Evolutionary conservation across 768 basidiomycete genomes (phyloP).

Genomic region (Inosperma sp.): DNA sequence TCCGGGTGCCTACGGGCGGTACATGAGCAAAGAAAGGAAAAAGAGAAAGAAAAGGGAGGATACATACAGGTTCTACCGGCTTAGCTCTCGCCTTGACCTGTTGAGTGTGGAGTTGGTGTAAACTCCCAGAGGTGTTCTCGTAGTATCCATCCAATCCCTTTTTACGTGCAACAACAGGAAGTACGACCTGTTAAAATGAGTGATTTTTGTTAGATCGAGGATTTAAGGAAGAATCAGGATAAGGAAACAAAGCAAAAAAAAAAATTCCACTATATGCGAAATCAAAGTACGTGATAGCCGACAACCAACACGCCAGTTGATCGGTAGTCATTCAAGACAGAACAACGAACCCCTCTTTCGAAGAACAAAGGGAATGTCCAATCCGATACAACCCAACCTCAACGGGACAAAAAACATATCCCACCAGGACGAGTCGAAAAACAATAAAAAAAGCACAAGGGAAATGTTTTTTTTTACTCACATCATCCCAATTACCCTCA

Average conservation of each 20-base stretch:
- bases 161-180: constrained; percentile 82
- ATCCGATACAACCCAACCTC: background rate
- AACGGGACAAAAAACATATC: constrained; percentile 6
- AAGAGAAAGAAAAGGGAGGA: constrained; percentile 1
- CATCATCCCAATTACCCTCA: constrained; percentile 84
- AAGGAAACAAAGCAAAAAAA: background rate
- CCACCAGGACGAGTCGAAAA: no score
- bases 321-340: no score
- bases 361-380: background rate
- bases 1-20: no score
- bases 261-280: background rate
- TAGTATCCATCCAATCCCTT: constrained; percentile 72
- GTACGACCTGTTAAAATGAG: constrained; percentile 54
- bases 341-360: no score
- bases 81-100: constrained; percentile 38
- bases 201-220: background rate
- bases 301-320: no score
- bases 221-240: background rate
- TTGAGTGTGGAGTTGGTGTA: constrained; percentile 28
- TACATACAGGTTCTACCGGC: constrained; percentile 55
- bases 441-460: constrained; percentile 11
- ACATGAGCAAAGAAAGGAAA: constrained; percentile 1
- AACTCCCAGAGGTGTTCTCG: constrained; percentile 64
- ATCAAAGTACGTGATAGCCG: constrained; percentile 9
- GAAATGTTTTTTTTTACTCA: constrained; percentile 35